Percentiles rank a stretch among this genome's conserved stretches.
These are phyloP conservation scores for Nyctanthes arbortristis DNA, from an alignment of 257 asterid species.

Conservation along the genomic window DNA sequence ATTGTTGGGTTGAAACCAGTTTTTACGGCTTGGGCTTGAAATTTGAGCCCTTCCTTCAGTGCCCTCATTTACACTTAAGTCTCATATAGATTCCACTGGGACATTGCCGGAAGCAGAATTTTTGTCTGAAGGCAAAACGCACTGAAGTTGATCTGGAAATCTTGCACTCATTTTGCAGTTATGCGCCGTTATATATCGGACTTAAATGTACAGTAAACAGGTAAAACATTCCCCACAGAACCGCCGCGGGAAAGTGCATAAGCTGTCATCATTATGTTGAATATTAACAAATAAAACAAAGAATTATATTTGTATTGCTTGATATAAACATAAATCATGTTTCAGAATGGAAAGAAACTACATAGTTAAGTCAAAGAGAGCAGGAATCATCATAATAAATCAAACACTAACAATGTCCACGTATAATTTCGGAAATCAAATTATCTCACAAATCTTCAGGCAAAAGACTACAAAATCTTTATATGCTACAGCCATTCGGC, in stretches of 20 bases:
- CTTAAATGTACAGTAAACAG: slow-evolving; percentile 90
- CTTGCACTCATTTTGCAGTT: no score
- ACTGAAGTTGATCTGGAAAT: background rate
- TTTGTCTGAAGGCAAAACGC: background rate
- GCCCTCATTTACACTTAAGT: slow-evolving; percentile 36
- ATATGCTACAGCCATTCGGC: no score
- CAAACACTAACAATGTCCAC: slow-evolving; percentile 8
- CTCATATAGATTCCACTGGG: background rate
- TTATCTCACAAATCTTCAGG: no score
- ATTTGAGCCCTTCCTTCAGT: slow-evolving; percentile 52
- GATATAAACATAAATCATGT: no score
- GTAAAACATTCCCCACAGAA: slow-evolving; percentile 80
- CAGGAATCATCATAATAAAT: background rate
- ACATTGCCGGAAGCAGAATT: background rate
- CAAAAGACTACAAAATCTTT: no score
- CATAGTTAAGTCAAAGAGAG: slow-evolving; percentile 1
- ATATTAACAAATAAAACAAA: background rate
- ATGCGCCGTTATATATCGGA: no score
- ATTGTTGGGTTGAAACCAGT: slow-evolving; percentile 40
- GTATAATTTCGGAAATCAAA: background rate
- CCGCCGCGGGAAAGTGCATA: slow-evolving; percentile 49
- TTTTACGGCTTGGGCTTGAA: slow-evolving; percentile 52
- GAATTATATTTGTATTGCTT: slow-evolving; percentile 11
- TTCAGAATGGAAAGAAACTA: background rate
- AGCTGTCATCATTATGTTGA: slow-evolving; percentile 18